Evolutionary conservation across 208 protist genomes (phyloP).

Genomic region (Acanthamoeba divionensis): DNA sequence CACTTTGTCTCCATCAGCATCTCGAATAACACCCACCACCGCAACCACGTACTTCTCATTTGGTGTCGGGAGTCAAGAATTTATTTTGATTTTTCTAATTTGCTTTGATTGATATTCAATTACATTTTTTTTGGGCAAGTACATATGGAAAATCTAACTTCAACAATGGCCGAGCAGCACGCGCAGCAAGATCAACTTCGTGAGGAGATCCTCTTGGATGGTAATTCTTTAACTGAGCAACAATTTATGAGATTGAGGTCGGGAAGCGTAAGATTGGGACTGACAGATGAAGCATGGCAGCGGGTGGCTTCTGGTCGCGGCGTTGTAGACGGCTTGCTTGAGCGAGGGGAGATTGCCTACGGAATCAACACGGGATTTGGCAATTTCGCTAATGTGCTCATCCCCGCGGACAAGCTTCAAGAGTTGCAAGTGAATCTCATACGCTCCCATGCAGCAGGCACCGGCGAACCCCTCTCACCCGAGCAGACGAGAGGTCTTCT

Average conservation of each 20-base stretch:
- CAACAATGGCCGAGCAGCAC: neutral
- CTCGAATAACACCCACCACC: too few relatives aligned
- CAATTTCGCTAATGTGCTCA: constrained; percentile 80
- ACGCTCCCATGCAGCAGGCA: constrained; percentile 80
- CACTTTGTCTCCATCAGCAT: too few relatives aligned
- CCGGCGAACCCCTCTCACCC: constrained; percentile 77
- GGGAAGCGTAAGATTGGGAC: neutral
- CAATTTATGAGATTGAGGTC: constrained; percentile 4
- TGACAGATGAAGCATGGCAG: constrained; percentile 54
- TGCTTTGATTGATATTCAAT: too few relatives aligned
- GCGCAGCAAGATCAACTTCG: too few relatives aligned
- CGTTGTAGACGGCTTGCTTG: constrained; percentile 61
- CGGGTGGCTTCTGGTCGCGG: constrained; percentile 14
- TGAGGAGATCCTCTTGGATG: neutral
- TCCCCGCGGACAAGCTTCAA: constrained; percentile 76
- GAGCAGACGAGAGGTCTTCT: constrained; percentile 76
- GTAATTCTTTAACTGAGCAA: neutral
- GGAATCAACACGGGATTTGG: constrained; percentile 88
- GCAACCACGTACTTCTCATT: too few relatives aligned
- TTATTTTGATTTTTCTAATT: too few relatives aligned
- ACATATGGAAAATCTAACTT: too few relatives aligned
- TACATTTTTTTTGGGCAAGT: too few relatives aligned
- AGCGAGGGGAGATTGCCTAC: constrained; percentile 67
- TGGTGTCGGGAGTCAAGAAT: too few relatives aligned
- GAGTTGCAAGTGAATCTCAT: constrained; percentile 83